Conservation (phyloP, 1,139 yeast species). For the Suhomyces choctaworum region DNA sequence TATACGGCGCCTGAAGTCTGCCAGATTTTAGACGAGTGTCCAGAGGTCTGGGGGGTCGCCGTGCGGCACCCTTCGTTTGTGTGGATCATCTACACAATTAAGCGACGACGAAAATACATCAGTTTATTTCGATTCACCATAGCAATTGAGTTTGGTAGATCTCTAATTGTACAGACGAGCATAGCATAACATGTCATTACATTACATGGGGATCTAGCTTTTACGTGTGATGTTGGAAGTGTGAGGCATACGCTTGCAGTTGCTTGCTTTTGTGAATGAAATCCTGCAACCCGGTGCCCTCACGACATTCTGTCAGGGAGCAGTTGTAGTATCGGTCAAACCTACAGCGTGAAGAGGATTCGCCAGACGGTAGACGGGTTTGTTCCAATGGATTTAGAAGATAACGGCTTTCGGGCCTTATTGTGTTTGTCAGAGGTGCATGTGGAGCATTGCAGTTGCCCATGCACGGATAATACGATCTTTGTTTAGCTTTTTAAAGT, state of each 20-base stretch:
- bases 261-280: not conserved
- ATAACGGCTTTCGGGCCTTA: conserved; percentile 4
- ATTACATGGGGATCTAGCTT: not conserved
- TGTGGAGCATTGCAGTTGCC: not conserved
- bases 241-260: conserved; percentile 1
- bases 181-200: conserved; percentile 3
- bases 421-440: not conserved
- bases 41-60: no score
- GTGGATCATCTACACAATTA: no score
- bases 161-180: no score
- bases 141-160: no score
- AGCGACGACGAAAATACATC: no score
- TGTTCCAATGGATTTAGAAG: no score
- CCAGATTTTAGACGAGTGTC: no score
- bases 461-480: conserved; percentile 5
- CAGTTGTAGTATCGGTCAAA: no score
- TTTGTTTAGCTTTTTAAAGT: conserved; percentile 9
- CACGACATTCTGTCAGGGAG: not conserved
- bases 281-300: not conserved
- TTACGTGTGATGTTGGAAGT: not conserved
- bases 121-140: no score
- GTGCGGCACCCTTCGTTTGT: no score
- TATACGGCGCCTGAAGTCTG: no score
- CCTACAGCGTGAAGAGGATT: not conserved
- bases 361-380: not conserved